Base-by-base conservation (phyloP, 805 yeast genomes). In the Vanderwaltozyma polyspora region DNA sequence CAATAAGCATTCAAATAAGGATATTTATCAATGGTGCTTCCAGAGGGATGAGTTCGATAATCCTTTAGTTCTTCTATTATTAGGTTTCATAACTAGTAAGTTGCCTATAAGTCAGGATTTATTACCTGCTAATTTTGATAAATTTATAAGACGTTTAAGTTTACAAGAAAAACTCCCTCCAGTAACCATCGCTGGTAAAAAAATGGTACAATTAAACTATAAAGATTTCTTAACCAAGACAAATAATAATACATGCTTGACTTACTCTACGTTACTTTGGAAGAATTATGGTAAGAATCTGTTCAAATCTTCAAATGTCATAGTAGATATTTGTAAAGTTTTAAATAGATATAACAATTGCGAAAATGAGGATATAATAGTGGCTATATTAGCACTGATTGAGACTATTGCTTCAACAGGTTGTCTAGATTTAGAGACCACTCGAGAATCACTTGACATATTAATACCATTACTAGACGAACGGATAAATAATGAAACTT, bases 1-100 rank as follows among this genome's bases (percentile, higher is more conserved):
- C 2, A 28, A 35, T 12, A 48, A 40, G 27, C 38, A 46, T 25
- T 38, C 42, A 17, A 33, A 34, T 12, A 14, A 30, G 3, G 55
- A 53, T 13, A 38, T 54, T 7, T 45, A 51, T 38, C 25, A 38
- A 2, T 46, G 55, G 51, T 42, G 44, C 29, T 41, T 52, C 19
- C 15, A 15, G 14, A 14, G 24, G 5, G 8, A 25, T 12, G 11
- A 22, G 6, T 16, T 9, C 4, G 13, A 33, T 6, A 32, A 41
- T 34, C 27, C 34, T 1, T 29, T 35, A 2, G 19, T 47, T 12
- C 12, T 39, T 7, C 30, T 50, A 13, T 26, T 52, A n/a, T 46
- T 50, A 22, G 48, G 45, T 3, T 45, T 30, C 24, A 28, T 48
- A 14, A 18, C 37, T 12, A 27, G 19, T 13, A 37, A 31, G 17